These are phyloP conservation scores for Effrenium voratum DNA, from an alignment of 73 alveolate genomes.

Conservation along the genomic window DNA sequence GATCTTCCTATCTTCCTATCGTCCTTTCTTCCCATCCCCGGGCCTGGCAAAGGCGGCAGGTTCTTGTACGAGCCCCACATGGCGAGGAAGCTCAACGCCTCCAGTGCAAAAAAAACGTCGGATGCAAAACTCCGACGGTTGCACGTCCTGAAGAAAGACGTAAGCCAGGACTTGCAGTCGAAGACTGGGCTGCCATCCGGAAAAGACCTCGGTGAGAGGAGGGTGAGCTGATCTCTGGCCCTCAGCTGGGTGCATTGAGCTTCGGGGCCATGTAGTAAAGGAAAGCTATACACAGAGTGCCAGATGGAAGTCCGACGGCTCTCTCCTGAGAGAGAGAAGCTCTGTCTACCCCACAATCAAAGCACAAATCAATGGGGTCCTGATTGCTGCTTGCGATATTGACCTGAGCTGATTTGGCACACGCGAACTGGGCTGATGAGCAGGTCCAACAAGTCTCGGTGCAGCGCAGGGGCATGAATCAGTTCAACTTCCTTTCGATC, in stretches of 20 bases:
- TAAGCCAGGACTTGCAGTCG: conserved; percentile 18
- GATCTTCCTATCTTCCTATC: not conserved
- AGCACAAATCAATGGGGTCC: not conserved
- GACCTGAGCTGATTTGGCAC: conserved; percentile 1
- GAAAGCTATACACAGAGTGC: not conserved
- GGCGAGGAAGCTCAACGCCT: conserved; percentile 60
- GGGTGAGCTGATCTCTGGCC: not conserved
- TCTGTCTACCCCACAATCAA: not conserved
- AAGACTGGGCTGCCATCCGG: conserved; percentile 51
- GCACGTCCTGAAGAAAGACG: conserved; percentile 22
- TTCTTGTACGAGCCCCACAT: conserved; percentile 59
- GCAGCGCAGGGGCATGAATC: conserved; percentile 31
- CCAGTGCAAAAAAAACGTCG: not conserved
- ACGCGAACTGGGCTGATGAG: too few relatives aligned
- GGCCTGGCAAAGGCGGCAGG: conserved; percentile 63
- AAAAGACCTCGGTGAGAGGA: conserved; percentile 21
- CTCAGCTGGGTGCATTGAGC: not conserved
- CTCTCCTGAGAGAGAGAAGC: not conserved
- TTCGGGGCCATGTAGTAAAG: conserved; percentile 50
- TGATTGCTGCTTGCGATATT: conserved; percentile 64
- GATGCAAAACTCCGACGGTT: not conserved
- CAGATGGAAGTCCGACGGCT: conserved; percentile 19
- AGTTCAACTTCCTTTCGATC: conserved; percentile 72
- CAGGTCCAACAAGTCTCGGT: not conserved
- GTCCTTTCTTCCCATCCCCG: not conserved